Conservation (phyloP, 2,329 filamentous ascomycete species). For the Lachnum nothofagi region DNA sequence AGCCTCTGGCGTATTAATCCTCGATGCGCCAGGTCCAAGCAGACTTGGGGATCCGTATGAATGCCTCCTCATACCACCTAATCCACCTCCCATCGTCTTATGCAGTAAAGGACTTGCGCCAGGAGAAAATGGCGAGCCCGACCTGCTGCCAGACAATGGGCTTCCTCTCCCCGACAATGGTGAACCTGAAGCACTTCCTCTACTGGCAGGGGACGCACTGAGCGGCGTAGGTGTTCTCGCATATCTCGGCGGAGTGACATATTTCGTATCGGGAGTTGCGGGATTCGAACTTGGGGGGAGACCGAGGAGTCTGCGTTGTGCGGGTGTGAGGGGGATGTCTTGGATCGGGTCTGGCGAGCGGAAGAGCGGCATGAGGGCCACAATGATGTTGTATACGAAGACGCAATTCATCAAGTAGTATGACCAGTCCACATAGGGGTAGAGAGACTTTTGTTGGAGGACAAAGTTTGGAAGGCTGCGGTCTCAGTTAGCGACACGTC, state of each 20-base stretch:
- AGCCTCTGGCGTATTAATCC: slow-evolving; percentile 40
- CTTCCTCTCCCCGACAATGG: slow-evolving; percentile 54
- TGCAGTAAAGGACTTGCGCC: slow-evolving; percentile 57
- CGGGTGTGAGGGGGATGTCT: slow-evolving; percentile 88
- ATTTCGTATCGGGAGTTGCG: slow-evolving; percentile 65
- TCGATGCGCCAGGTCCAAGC: slow-evolving; percentile 45
- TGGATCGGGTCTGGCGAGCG: slow-evolving; percentile 69
- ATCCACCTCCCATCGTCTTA: slow-evolving; percentile 52
- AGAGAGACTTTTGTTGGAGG: slow-evolving; percentile 15
- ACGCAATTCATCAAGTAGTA: slow-evolving; percentile 49
- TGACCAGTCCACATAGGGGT: slow-evolving; percentile 27
- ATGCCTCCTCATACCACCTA: slow-evolving; percentile 48
- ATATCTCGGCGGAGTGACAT: slow-evolving; percentile 83
- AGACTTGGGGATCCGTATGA: slow-evolving; percentile 58
- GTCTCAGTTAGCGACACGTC: slow-evolving; percentile 6
- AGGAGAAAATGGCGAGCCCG: slow-evolving; percentile 48
- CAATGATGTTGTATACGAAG: slow-evolving; percentile 64
- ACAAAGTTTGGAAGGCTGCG: slow-evolving; percentile 29
- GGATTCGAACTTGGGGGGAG: slow-evolving; percentile 61
- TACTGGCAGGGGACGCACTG: slow-evolving; percentile 53
- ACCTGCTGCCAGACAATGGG: slow-evolving; percentile 37
- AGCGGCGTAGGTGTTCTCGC: slow-evolving; percentile 63
- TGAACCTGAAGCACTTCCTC: slow-evolving; percentile 46
- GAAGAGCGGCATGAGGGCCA: slow-evolving; percentile 68
- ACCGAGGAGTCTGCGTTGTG: slow-evolving; percentile 78